Percentiles rank a stretch among this genome's conserved stretches.
phyloP scores from a whole-genome alignment of 176 grass and related monocot genomes.

The Pharus latifolius region DNA sequence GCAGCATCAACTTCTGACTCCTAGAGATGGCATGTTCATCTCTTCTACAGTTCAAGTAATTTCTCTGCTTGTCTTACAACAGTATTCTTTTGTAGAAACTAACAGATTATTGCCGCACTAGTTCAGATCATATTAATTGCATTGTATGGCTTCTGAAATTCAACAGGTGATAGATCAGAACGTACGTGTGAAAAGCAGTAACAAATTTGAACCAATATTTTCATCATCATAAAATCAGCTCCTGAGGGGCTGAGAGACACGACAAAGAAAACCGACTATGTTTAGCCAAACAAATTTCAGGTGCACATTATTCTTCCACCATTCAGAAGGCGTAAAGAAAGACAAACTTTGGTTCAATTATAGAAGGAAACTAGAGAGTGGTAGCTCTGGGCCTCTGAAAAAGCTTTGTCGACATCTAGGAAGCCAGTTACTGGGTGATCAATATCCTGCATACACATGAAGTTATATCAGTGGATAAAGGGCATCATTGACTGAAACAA shows the following conservation, averaged over 20 bases:
- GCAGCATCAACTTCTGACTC: too few species aligned
- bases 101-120: neutral
- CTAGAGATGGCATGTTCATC: too few species aligned
- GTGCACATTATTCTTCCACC: conserved; percentile 33
- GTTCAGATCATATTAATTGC: neutral
- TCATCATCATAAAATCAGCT: neutral
- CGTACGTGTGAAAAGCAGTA: neutral
- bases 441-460: conserved; percentile 27
- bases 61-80: too few species aligned
- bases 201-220: neutral
- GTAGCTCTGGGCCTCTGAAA: conserved; percentile 1
- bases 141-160: neutral
- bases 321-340: neutral
- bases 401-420: conserved; percentile 20
- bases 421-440: neutral
- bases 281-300: conserved; percentile 13
- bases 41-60: too few species aligned
- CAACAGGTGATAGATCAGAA: neutral
- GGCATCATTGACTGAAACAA: neutral
- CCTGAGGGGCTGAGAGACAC: neutral
- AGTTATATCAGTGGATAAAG: neutral
- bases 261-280: neutral
- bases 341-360: conserved; percentile 5
- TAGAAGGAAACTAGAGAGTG: conserved; percentile 21
- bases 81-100: too few species aligned